These are phyloP conservation scores for Shiraia sp. DNA, from an alignment of 2,329 filamentous ascomycete genomes.

Conservation along the genomic window DNA sequence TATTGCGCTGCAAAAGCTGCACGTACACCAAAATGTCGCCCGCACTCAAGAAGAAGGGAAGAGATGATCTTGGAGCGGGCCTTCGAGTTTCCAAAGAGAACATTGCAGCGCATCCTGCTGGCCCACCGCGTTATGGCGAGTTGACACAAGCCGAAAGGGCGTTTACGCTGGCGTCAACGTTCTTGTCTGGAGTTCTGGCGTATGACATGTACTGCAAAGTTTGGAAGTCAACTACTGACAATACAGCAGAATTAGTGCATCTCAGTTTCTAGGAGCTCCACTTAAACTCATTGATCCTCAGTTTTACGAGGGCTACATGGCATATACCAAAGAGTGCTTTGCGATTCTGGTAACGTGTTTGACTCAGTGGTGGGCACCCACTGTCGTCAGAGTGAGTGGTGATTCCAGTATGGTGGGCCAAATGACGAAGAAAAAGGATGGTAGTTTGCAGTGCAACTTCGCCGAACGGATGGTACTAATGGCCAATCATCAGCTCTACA, in stretches of 20 bases:
- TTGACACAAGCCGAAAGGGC: conserved; percentile 55
- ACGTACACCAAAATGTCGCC: conserved; percentile 18
- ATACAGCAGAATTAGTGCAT: conserved; percentile 56
- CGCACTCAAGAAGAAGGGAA: conserved; percentile 37
- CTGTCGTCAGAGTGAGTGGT: conserved; percentile 78
- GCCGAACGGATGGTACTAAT: conserved; percentile 81
- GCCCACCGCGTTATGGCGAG: conserved; percentile 50
- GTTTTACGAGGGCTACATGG: conserved; percentile 84
- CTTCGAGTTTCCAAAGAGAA: conserved; percentile 49
- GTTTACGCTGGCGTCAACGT: conserved; percentile 55
- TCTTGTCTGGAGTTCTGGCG: conserved; percentile 55
- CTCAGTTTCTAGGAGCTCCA: conserved; percentile 76
- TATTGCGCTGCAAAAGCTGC: conserved; percentile 9
- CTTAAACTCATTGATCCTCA: conserved; percentile 76
- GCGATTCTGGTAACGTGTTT: conserved; percentile 76
- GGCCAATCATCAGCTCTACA: conserved; percentile 87
- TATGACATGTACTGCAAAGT: conserved; percentile 24
- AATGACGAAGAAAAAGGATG: conserved; percentile 70
- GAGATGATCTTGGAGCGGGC: conserved; percentile 48
- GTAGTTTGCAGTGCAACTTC: conserved; percentile 76
- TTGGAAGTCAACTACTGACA: conserved; percentile 13
- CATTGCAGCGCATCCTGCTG: conserved; percentile 48
- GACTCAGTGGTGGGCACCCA: conserved; percentile 88
- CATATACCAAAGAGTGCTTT: conserved; percentile 83
- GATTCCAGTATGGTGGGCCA: conserved; percentile 79